Evolutionary conservation across 2,329 filamentous ascomycete genomes (phyloP).

Genomic region (Claviceps africana): DNA sequence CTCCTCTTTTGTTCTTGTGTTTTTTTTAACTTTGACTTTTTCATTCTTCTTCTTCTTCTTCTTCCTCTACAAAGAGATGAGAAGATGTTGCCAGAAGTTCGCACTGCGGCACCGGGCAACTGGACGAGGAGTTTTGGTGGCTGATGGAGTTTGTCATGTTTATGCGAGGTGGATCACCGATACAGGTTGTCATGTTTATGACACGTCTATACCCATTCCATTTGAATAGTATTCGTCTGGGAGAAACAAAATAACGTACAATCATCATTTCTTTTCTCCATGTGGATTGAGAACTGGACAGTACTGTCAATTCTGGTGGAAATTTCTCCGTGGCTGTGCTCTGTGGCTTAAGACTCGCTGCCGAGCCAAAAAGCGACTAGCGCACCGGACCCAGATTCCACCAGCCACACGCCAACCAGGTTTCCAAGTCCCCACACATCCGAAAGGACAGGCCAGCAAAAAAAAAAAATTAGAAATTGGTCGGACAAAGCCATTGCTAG

Average conservation of each 20-base stretch:
- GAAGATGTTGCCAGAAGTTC: no score
- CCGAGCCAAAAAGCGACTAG: slow-evolving; percentile 4
- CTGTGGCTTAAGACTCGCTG: slow-evolving; percentile 6
- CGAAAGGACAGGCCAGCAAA: slow-evolving; percentile 7
- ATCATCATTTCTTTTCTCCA: no score
- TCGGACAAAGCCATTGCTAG: slow-evolving; percentile 4
- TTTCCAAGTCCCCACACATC: slow-evolving; percentile 8
- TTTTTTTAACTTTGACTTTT: no score
- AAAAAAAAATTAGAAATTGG: slow-evolving; percentile 8
- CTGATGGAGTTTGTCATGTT: neutral
- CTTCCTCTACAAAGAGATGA: no score
- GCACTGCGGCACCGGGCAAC: no score
- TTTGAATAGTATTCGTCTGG: no score
- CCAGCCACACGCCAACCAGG: slow-evolving; percentile 8
- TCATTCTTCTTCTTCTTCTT: no score
- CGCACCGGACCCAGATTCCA: neutral
- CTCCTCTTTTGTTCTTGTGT: no score
- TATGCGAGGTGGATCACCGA: neutral
- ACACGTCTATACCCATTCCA: no score
- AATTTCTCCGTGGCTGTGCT: neutral
- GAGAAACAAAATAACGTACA: no score
- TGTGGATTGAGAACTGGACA: no score
- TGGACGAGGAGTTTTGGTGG: neutral
- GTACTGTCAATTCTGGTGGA: no score
- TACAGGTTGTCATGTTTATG: neutral